A percentile compares a stretch with the other conserved stretches of the same genome.
Evolutionary conservation across 768 basidiomycete species (phyloP).

Genomic region (Tricholoma saponaceum): DNA sequence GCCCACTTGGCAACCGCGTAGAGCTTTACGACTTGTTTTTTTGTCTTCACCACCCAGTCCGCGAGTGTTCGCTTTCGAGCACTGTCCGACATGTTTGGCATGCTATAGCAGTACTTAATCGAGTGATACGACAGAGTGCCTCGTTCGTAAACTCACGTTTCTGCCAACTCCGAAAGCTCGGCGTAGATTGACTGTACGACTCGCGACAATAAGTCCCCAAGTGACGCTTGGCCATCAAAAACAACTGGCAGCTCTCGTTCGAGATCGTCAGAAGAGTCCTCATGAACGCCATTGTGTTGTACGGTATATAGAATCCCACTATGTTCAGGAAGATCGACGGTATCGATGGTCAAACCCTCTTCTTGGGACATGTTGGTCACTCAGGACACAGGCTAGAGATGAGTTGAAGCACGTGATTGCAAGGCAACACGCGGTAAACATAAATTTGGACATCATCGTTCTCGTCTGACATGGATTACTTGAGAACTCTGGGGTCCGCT

Average conservation of each 20-base stretch:
- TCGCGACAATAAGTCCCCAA: constrained; percentile 73
- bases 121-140: not conserved
- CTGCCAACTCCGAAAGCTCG: constrained; percentile 77
- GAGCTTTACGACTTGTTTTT: constrained; percentile 86
- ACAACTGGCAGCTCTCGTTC: constrained; percentile 74
- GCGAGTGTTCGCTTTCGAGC: constrained; percentile 79
- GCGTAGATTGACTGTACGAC: constrained; percentile 78
- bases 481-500: constrained; percentile 76
- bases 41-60: constrained; percentile 87
- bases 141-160: constrained; percentile 59
- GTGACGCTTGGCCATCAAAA: constrained; percentile 65
- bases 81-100: constrained; percentile 80
- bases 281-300: constrained; percentile 20
- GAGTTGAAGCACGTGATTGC: not conserved
- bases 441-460: not conserved
- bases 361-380: not conserved
- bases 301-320: not conserved
- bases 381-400: not conserved
- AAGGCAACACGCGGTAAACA: too few species aligned
- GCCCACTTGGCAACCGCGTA: constrained; percentile 88
- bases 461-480: constrained; percentile 66
- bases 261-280: constrained; percentile 49
- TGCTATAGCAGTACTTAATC: constrained; percentile 29
- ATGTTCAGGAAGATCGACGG: not conserved
- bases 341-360: not conserved